Percentiles rank a stretch among this genome's conserved stretches.
Evolutionary conservation across 78 protist genomes (phyloP).

Genomic region (Polysphondylium violaceum): DNA sequence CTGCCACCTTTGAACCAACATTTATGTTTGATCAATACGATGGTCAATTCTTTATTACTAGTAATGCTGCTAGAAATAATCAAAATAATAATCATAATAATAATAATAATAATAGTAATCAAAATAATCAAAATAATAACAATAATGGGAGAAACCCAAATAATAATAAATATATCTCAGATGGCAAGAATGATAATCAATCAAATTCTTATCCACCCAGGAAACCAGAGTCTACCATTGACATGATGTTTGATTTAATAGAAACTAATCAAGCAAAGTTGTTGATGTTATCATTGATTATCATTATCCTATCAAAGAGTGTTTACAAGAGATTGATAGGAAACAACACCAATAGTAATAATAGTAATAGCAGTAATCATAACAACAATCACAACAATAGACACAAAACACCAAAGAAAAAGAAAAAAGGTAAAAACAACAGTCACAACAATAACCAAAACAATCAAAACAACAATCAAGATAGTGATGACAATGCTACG

Average conservation of each 20-base stretch:
- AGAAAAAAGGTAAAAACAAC: neutral
- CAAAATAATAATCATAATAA: slow-evolving; percentile 5
- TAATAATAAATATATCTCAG: neutral
- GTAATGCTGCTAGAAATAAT: neutral
- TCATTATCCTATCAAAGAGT: no score
- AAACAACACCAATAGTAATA: slow-evolving; percentile 3
- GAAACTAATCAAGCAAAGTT: no score
- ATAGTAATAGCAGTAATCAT: neutral
- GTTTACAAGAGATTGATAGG: neutral
- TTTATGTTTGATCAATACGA: slow-evolving; percentile 48
- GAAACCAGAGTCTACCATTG: no score
- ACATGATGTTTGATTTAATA: no score
- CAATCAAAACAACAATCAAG: no score
- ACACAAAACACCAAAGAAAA: slow-evolving; percentile 5
- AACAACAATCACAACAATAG: slow-evolving; percentile 38
- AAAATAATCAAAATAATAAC: neutral
- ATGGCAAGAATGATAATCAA: neutral
- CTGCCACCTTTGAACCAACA: slow-evolving; percentile 13
- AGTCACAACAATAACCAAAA: slow-evolving; percentile 10
- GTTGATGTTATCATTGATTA: no score
- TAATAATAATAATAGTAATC: slow-evolving; percentile 12
- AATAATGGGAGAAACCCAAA: neutral
- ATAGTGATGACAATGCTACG: neutral
- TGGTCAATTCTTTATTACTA: slow-evolving; percentile 47
- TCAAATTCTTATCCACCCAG: no score